These are phyloP conservation scores for Smithsoniella earleae DNA, from an alignment of 163 green algal species.

Conservation along the genomic window DNA sequence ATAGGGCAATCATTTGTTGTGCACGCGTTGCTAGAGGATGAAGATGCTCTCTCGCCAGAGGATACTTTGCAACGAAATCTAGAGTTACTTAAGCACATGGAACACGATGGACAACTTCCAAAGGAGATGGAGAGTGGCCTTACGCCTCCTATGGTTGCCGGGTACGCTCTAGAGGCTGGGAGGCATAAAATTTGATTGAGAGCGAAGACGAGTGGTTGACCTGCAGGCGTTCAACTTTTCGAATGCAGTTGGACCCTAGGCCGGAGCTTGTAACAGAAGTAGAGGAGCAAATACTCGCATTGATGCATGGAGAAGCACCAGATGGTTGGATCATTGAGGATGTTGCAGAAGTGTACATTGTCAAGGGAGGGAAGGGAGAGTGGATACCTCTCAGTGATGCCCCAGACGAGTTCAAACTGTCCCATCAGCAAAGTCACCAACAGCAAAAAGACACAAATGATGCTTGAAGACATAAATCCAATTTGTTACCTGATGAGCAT, in stretches of 20 bases:
- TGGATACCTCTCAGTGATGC: slow-evolving; percentile 7
- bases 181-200: no score
- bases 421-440: background rate
- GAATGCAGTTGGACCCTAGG: background rate
- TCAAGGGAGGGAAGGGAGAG: background rate
- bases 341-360: slow-evolving; percentile 16
- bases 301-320: slow-evolving; percentile 31
- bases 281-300: slow-evolving; percentile 4
- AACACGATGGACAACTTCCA: background rate
- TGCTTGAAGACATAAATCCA: background rate
- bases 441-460: background rate
- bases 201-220: no score
- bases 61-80: background rate
- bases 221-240: background rate
- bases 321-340: slow-evolving; percentile 27
- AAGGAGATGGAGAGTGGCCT: background rate
- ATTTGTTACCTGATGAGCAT: no score
- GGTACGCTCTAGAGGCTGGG: background rate
- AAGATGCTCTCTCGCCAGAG: no score
- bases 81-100: background rate
- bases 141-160: background rate
- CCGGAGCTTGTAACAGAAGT: slow-evolving; percentile 24
- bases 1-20: slow-evolving; percentile 14
- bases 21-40: background rate
- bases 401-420: slow-evolving; percentile 7